Evolutionary conservation across 2,329 filamentous ascomycete genomes (phyloP).

Genomic region (Calonectria fujianensis): DNA sequence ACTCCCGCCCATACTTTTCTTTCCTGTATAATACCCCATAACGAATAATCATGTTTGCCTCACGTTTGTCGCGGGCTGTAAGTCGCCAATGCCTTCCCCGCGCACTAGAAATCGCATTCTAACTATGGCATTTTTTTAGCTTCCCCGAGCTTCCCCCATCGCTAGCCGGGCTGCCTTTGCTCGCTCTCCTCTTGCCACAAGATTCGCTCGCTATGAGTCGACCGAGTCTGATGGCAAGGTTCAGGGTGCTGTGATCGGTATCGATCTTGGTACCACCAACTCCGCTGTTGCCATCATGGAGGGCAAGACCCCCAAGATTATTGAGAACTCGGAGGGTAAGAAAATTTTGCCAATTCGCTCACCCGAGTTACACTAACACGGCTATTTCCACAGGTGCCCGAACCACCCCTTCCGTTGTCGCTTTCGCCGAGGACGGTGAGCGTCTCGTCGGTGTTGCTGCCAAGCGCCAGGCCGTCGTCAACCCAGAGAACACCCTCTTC

Average conservation of each 20-base stretch:
- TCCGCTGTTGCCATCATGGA: slow-evolving; percentile 98
- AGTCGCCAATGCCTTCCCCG: slow-evolving; percentile 62
- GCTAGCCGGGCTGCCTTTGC: slow-evolving; percentile 80
- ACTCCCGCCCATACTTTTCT: slow-evolving; percentile 57
- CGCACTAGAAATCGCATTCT: slow-evolving; percentile 35
- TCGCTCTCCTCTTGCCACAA: slow-evolving; percentile 82
- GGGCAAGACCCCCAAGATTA: slow-evolving; percentile 95
- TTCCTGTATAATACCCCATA: slow-evolving; percentile 61
- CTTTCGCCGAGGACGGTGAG: slow-evolving; percentile 96
- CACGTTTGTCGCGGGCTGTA: slow-evolving; percentile 85
- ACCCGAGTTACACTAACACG: slow-evolving; percentile 33
- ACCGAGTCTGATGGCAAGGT: slow-evolving; percentile 81
- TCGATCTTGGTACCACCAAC: slow-evolving; percentile 98
- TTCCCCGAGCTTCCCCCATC: slow-evolving; percentile 84
- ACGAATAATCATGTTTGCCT: slow-evolving; percentile 77
- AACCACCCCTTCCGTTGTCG: slow-evolving; percentile 85
- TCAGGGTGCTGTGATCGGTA: slow-evolving; percentile 96
- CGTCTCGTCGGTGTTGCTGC: slow-evolving; percentile 97
- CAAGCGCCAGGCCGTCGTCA: slow-evolving; percentile 98
- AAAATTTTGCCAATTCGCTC: slow-evolving; percentile 37
- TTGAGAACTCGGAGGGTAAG: slow-evolving; percentile 96
- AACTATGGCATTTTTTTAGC: slow-evolving; percentile 66
- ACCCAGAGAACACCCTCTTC: slow-evolving; percentile 98
- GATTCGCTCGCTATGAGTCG: slow-evolving; percentile 86
- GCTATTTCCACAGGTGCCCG: slow-evolving; percentile 57